Base-by-base conservation (phyloP, 257 asterid species). In the Nicotiana attenuata region DNA sequence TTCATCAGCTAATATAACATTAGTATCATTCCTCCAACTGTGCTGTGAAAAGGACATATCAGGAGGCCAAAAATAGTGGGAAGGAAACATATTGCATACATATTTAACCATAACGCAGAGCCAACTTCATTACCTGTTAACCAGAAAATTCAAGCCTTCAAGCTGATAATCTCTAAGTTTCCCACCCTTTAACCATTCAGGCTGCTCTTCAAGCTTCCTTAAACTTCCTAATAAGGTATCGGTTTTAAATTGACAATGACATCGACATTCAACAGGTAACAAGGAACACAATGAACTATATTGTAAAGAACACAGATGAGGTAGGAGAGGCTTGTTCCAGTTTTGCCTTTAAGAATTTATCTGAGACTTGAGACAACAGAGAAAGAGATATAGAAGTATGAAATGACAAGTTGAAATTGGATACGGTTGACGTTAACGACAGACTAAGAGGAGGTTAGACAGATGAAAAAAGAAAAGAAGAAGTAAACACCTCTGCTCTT, bases 21-120 rank as follows among this genome's bases (percentile, higher is more conserved):
- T 96, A 35, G 98, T 94, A 82, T 96, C 98, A 86, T 96, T 96
- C 90, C 94, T 93, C 99, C 99, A 96, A 92, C 99, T 96, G 92
- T 73, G 85, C 90, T 88, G 90, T 85, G 83, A 88, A 88, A 85
- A 88, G 86, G 84, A 80, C 87, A 88, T 91, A 87, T 91, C 90
- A 89, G 90, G 67, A 66, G 67, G 80, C 20, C 59, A 63, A 86
- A 82, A 60, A 38, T 77, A 85, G 67, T 45, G 26, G 77, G 81
- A 26, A 41, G 78, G 69, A 24, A 83, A 77, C 64, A 66, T 81
- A 53, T n/a, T 35, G 45, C 79, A 47, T 17, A 76, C 73, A 81
- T 73, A 28, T 83, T 73, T 50, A 82, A 41, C 67, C 60, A 50
- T 24, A 75, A 75, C 28, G 63, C 63, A 64, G 87, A 91, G 81